Conservation (phyloP, 148 eudicot genomes). For the Camellia granthamiana region DNA sequence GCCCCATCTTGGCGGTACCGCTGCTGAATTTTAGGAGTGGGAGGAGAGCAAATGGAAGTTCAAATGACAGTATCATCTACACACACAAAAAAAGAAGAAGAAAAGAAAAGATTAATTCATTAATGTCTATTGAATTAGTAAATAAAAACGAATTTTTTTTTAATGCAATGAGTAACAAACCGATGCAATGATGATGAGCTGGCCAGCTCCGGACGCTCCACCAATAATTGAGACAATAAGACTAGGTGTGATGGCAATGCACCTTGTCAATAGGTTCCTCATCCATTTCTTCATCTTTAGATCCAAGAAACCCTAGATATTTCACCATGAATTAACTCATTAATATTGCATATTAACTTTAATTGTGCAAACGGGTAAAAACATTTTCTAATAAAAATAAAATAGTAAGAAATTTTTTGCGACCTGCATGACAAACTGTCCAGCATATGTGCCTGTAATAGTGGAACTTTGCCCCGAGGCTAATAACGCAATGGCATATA, state of each 20-base stretch:
- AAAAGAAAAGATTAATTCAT: background rate
- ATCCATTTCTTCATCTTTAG: constrained; percentile 38
- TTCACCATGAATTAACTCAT: background rate
- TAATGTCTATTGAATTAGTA: background rate
- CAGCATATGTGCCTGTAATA: constrained; percentile 89
- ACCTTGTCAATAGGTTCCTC: constrained; percentile 40
- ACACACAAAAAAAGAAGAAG: background rate
- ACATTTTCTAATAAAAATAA: too few relatives aligned
- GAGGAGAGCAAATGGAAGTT: constrained; percentile 74
- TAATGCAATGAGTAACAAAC: constrained; percentile 20
- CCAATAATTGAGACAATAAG: constrained; percentile 40
- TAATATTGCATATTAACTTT: background rate
- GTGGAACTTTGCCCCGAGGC: constrained; percentile 94
- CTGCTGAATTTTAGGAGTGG: constrained; percentile 75
- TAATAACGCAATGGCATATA: constrained; percentile 68
- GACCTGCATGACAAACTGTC: constrained; percentile 88
- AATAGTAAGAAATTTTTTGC: background rate
- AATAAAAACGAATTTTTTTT: background rate
- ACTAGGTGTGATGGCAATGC: constrained; percentile 46
- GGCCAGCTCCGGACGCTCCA: constrained; percentile 37
- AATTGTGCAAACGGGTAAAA: background rate
- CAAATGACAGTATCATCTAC: constrained; percentile 75
- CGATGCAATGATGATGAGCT: constrained; percentile 64
- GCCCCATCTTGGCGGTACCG: constrained; percentile 64
- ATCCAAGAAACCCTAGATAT: constrained; percentile 43